Evolutionary conservation across 2,329 filamentous ascomycete species (phyloP).

Genomic region (Periconia macrospinosa): DNA sequence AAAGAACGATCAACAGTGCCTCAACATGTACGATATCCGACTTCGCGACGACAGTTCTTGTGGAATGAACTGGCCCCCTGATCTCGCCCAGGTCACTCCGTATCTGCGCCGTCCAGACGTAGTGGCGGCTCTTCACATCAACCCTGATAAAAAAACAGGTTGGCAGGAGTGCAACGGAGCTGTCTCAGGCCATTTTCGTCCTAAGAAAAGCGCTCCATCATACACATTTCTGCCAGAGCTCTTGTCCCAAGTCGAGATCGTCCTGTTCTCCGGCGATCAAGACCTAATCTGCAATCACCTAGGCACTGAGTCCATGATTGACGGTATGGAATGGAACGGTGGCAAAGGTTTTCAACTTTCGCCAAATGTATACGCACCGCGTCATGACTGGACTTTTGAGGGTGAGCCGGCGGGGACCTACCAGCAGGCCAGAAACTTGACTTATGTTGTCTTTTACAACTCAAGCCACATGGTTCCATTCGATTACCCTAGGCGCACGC

Average conservation of each 20-base stretch:
- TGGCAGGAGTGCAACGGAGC: slow-evolving; percentile 89
- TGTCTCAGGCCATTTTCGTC: slow-evolving; percentile 72
- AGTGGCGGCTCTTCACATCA: slow-evolving; percentile 76
- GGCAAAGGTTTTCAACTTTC: slow-evolving; percentile 88
- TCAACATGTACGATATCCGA: slow-evolving; percentile 97
- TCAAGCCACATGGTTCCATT: slow-evolving; percentile 98
- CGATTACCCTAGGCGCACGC: slow-evolving; percentile 80
- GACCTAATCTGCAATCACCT: slow-evolving; percentile 98
- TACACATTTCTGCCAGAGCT: slow-evolving; percentile 76
- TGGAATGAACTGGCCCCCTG: slow-evolving; percentile 97
- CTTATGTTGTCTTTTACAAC: slow-evolving; percentile 94
- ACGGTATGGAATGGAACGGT: slow-evolving; percentile 88
- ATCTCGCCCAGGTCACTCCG: slow-evolving; percentile 74
- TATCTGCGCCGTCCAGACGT: slow-evolving; percentile 87
- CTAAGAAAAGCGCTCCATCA: slow-evolving; percentile 71
- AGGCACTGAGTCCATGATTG: slow-evolving; percentile 88
- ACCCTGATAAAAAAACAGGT: slow-evolving; percentile 76
- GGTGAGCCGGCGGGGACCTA: slow-evolving; percentile 85
- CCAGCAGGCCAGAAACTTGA: slow-evolving; percentile 91
- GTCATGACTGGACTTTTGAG: slow-evolving; percentile 92
- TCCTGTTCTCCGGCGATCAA: slow-evolving; percentile 90
- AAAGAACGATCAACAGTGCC: slow-evolving; percentile 62
- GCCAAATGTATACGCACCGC: slow-evolving; percentile 87
- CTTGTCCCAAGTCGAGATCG: slow-evolving; percentile 73
- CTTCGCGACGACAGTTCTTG: slow-evolving; percentile 80